A percentile compares a stretch with the other conserved stretches of the same genome.
phyloP scores from a whole-genome alignment of 441 rosid genomes.

The Erysimum cheiri region DNA sequence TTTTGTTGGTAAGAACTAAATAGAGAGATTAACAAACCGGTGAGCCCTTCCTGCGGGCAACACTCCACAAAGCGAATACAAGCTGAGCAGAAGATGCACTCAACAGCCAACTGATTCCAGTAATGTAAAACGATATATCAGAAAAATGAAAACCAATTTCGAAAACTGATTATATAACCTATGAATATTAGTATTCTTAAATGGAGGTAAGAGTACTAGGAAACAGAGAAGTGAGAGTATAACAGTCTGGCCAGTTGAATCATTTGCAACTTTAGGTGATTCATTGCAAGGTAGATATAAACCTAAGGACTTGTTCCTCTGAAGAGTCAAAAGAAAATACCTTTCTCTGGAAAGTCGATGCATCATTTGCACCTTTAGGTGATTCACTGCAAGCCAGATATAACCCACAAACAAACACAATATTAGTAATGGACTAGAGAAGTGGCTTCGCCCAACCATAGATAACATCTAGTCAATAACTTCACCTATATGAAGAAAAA shows the following conservation, averaged over 20 bases:
- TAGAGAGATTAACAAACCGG: constrained; percentile 65
- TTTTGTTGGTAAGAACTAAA: constrained; percentile 28
- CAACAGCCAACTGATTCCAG: constrained; percentile 92
- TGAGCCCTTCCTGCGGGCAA: constrained; percentile 99
- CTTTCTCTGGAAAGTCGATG: constrained; percentile 98
- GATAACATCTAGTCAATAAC: constrained; percentile 29
- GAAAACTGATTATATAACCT: background rate
- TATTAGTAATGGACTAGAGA: constrained; percentile 26
- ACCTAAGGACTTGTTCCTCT: background rate
- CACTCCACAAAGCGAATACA: constrained; percentile 99
- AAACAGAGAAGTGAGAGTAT: constrained; percentile 23
- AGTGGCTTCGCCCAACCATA: constrained; percentile 18
- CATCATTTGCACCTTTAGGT: constrained; percentile 98
- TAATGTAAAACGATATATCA: constrained; percentile 33
- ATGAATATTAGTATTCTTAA: constrained; percentile 12
- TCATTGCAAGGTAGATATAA: too few relatives aligned
- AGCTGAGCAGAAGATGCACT: constrained; percentile 99
- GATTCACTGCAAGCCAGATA: constrained; percentile 81
- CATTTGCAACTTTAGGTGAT: too few relatives aligned
- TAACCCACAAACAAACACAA: constrained; percentile 23
- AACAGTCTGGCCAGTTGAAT: constrained; percentile 17
- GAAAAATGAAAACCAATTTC: constrained; percentile 34
- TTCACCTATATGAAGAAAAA: constrained; percentile 36
- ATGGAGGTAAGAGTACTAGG: constrained; percentile 3
- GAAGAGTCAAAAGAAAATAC: constrained; percentile 50